Evolutionary conservation across 2,329 filamentous ascomycete genomes (phyloP).

Genomic region (Pseudogymnoascus sp.): DNA sequence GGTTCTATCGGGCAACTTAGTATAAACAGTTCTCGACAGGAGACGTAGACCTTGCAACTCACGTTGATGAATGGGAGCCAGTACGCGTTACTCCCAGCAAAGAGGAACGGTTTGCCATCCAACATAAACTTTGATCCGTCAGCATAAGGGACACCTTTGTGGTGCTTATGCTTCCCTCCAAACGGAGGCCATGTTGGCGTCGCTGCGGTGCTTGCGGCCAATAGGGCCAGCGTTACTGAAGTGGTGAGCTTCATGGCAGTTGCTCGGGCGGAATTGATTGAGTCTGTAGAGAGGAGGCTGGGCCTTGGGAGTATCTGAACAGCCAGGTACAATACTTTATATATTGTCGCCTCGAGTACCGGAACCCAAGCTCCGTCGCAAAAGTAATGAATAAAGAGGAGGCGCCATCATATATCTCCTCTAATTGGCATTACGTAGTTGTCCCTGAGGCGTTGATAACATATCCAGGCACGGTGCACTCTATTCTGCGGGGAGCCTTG

Average conservation of each 20-base stretch:
- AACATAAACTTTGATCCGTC: conserved; percentile 43
- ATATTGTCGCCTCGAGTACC: background rate
- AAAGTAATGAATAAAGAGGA: background rate
- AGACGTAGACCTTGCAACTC: conserved; percentile 15
- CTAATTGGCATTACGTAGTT: conserved; percentile 5
- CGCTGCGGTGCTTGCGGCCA: background rate
- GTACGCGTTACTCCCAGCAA: conserved; percentile 49
- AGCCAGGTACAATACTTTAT: background rate
- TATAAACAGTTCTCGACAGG: conserved; percentile 36
- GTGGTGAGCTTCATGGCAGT: background rate
- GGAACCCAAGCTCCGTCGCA: background rate
- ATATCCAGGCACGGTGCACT: background rate
- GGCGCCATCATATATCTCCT: background rate
- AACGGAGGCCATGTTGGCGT: background rate
- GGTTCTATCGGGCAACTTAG: background rate
- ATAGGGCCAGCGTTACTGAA: background rate
- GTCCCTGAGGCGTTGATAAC: background rate
- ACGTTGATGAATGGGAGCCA: conserved; percentile 48
- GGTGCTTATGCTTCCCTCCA: background rate
- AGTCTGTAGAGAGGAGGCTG: background rate
- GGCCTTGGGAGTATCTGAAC: background rate
- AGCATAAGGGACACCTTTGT: conserved; percentile 39
- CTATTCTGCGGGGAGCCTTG: background rate
- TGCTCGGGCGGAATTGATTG: background rate
- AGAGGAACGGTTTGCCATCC: conserved; percentile 46